Conservation (phyloP, 2,329 filamentous ascomycete species). For the Didymella pinodella region DNA sequence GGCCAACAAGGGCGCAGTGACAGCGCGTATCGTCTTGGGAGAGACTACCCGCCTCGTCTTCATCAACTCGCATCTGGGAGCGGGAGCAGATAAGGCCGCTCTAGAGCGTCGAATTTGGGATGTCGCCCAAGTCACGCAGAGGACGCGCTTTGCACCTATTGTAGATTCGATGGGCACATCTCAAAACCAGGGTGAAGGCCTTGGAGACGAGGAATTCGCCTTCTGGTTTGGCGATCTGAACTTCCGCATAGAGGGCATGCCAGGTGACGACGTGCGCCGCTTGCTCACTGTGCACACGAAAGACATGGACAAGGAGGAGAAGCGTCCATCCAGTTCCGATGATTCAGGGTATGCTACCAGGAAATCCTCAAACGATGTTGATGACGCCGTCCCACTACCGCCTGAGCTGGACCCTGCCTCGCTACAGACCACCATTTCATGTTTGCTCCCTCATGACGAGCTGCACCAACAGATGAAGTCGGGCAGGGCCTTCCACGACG, state of each 20-base stretch:
- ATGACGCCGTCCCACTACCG: constrained; percentile 48
- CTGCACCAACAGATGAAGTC: constrained; percentile 75
- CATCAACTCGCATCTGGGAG: constrained; percentile 89
- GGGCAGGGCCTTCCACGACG: constrained; percentile 85
- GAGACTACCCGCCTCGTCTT: constrained; percentile 91
- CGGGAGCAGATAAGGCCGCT: constrained; percentile 78
- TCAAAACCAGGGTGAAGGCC: constrained; percentile 65
- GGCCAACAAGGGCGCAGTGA: constrained; percentile 93
- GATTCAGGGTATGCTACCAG: constrained; percentile 33
- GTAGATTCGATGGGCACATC: constrained; percentile 69
- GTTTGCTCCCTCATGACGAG: constrained; percentile 89
- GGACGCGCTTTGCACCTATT: constrained; percentile 81
- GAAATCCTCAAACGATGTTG: constrained; percentile 23
- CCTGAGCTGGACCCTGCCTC: constrained; percentile 78
- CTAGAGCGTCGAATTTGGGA: constrained; percentile 92
- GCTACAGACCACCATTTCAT: constrained; percentile 86
- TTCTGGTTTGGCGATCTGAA: constrained; percentile 99
- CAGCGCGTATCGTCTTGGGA: constrained; percentile 81
- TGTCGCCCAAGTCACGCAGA: constrained; percentile 75
- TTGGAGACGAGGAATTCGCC: constrained; percentile 90
- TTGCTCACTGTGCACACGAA: constrained; percentile 83
- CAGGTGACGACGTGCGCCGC: constrained; percentile 87
- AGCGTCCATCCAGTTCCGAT: constrained; percentile 28
- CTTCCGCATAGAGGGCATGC: constrained; percentile 86
- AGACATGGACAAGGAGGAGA: constrained; percentile 62